Evolutionary conservation across 306 rosid genomes (phyloP).

Genomic region (Medicago ruthenica): DNA sequence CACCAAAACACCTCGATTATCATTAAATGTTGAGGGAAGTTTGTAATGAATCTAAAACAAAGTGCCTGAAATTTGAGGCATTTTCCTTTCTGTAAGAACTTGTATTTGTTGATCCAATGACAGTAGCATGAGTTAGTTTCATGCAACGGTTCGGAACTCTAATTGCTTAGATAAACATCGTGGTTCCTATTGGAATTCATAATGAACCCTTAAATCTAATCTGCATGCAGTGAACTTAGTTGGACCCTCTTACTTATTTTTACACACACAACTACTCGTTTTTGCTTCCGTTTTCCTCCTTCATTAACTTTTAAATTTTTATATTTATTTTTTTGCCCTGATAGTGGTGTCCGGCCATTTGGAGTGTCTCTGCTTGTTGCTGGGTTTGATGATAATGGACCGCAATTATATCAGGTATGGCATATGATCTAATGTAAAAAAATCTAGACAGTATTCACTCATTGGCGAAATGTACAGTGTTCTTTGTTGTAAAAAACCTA

Average conservation of each 20-base stretch:
- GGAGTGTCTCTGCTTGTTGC: conserved; percentile 96
- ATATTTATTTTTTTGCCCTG: conserved; percentile 15
- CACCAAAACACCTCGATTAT: neutral
- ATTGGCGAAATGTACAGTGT: neutral
- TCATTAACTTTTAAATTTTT: conserved; percentile 2
- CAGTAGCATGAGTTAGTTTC: neutral
- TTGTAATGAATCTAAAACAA: conserved; percentile 12
- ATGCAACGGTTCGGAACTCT: neutral
- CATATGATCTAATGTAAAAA: neutral
- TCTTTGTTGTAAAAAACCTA: neutral
- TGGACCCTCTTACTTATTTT: neutral
- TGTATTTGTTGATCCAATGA: neutral
- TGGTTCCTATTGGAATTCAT: conserved; percentile 22
- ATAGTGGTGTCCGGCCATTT: conserved; percentile 97
- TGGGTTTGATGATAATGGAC: conserved; percentile 90
- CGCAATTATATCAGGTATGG: conserved; percentile 90
- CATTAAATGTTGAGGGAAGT: neutral
- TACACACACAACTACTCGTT: neutral
- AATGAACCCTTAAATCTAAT: neutral
- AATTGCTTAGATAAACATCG: conserved; percentile 1
- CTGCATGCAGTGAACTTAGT: conserved; percentile 14
- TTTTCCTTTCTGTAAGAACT: conserved; percentile 10
- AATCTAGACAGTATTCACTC: conserved; percentile 18
- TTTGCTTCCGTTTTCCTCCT: neutral
- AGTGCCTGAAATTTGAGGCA: neutral